Base-by-base conservation (phyloP, 2,329 filamentous ascomycete genomes). In the Clonostachys sp. region DNA sequence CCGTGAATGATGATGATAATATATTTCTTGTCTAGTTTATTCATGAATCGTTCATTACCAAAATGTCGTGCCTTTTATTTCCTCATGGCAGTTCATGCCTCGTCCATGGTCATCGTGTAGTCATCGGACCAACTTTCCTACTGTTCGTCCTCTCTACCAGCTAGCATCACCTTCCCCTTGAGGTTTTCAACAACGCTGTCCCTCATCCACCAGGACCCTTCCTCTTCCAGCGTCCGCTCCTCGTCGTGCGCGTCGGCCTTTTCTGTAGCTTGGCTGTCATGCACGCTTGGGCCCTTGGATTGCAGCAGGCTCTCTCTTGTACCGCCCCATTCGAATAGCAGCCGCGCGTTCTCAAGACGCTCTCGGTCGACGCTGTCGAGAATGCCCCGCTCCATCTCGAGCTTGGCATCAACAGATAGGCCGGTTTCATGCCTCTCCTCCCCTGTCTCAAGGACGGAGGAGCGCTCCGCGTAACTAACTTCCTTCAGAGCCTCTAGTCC, bases 401-500 rank as follows among this genome's bases (percentile, higher is more conserved):
- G 68, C 38, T 86, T 74, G 34, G 83, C 81, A 60, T 96, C 91
- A 1, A 95, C 81, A 0, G 72, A 72, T 8, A 71, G 67, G n/a
- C 68, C 67, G 0, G 70, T 71, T 24, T 74, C 71, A 4, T 71
- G 72, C 6, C 72, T 77, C 30, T 75, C 70, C 5, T 73, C 64
- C 12, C 70, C 74, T 7, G 57, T 73, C 63, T 71, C 75, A 9
- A 90, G 70, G 4, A 89, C 74, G 20, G 83, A 70, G 1, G 76
- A 76, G 47, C 81, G 78, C 57, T 95, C 90, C 1, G 85, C 81
- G 45, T 86, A 73, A 62, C 71, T 87, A 62, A 73, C 80, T 52
- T 54, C 67, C 59, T 56, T 62, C 49, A 71, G 87, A 59, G 49
- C 76, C 53, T 77, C 72, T 0, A 90, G 74, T 2, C 73, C 67